phyloP scores from a whole-genome alignment of 306 rosid species.

The Dryas alaskensis region DNA sequence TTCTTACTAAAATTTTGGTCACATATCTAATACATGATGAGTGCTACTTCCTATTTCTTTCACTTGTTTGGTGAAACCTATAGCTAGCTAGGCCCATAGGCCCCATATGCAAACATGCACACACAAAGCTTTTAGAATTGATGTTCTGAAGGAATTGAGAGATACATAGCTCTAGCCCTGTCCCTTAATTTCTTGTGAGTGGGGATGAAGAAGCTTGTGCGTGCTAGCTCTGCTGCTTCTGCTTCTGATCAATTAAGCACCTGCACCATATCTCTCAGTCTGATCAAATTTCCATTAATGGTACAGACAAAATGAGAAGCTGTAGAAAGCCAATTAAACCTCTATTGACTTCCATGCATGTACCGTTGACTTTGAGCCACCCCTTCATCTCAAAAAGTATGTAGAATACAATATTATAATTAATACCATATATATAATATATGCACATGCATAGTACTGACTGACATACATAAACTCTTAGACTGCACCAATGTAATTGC shows the following conservation, averaged over 20 bases:
- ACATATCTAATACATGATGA: neutral
- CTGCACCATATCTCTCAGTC: neutral
- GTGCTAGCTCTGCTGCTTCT: too few species aligned
- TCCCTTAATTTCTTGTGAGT: neutral
- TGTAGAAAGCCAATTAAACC: neutral
- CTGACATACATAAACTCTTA: too few species aligned
- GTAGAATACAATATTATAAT: too few species aligned
- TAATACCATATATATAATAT: too few species aligned
- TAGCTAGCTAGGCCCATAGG: neutral
- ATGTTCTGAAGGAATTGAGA: neutral
- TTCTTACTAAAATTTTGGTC: too few species aligned
- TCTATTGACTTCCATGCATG: slow-evolving; percentile 8
- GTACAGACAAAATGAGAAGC: neutral
- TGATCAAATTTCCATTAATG: slow-evolving; percentile 4
- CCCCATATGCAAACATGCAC: neutral
- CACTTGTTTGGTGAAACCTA: neutral
- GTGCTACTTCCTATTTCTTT: neutral
- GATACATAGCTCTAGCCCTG: neutral
- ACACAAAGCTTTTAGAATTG: too few species aligned
- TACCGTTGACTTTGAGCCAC: slow-evolving; percentile 2
- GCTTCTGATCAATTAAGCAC: neutral
- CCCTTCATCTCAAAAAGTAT: neutral
- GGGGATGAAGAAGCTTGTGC: neutral
- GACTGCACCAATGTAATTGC: too few species aligned
- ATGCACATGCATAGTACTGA: too few species aligned